Base-by-base conservation (phyloP, 768 basidiomycete species). In the Auriscalpium orientale region DNA sequence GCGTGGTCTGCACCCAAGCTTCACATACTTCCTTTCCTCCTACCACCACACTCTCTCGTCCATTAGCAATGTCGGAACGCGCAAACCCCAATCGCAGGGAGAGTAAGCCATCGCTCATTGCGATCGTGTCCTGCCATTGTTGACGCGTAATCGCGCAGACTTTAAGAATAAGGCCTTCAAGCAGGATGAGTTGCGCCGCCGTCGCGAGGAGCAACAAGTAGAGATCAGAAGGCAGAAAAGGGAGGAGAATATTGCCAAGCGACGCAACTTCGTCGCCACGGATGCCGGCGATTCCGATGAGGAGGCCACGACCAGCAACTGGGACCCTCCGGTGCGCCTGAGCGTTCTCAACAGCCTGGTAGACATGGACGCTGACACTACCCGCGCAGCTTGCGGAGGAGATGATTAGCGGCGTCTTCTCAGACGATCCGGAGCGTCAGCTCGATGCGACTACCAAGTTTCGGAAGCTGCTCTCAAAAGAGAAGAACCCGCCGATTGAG, bases 401-500 rank as follows among this genome's bases (percentile, higher is more conserved):
- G 66, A 95, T 99, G 94, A 85, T 99, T 60, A 72, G 79, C 54
- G 93, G 87, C 55, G 94, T 99, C 28, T 95, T 97, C 71, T 92
- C 91, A 21, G 86, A 94, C 51, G 88, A 95, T 70, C 76, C 87
- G 34, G 92, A 97, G 57, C 87, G 83, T 64, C 97, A 99, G 73
- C 77, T 95, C 58, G 95, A 98, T 71, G 90, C 95, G 68, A 98
- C 97, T 16, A 98, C 92, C 68, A 95, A 91, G 74, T 98, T 98
- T 80, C 87, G 97, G 66, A 99, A 98, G 75, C 81, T 99, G 43
- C 83, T 99, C 61, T 98, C 95, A 63, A 99, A 99, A 76, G 97
- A 99, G 77, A 95, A 95, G 78, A 99, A 98, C 70, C 97, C 97
- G 48, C 97, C 95, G 18, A 99, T 99, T 69, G 97, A 99, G 71